phyloP scores from a whole-genome alignment of 805 yeast genomes.

The Yarrowia sp. region DNA sequence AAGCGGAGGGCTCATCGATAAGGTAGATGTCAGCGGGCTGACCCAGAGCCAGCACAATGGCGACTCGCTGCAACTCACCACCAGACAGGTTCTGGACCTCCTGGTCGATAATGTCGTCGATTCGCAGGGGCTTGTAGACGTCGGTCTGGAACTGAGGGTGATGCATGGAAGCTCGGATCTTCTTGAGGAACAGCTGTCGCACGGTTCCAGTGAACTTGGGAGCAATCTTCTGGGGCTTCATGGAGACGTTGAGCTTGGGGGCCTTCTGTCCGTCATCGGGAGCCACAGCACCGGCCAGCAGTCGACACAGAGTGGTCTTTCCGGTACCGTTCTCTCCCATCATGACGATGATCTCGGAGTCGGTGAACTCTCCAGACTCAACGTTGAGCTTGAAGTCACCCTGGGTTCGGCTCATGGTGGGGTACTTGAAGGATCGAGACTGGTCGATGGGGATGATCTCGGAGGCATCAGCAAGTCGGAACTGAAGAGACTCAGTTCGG shows the following conservation, averaged over 20 bases:
- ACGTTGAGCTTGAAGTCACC: constrained; percentile 91
- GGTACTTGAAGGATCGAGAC: constrained; percentile 77
- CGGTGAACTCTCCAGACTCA: constrained; percentile 88
- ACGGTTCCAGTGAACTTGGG: constrained; percentile 99
- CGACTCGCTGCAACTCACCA: constrained; percentile 99
- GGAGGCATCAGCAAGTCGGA: constrained; percentile 83
- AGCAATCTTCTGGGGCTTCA: constrained; percentile 99
- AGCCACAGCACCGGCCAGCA: constrained; percentile 89
- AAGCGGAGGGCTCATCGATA: constrained; percentile 99
- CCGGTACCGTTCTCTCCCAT: constrained; percentile 99
- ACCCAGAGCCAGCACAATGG: constrained; percentile 94
- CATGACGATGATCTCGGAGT: constrained; percentile 96
- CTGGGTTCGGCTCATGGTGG: constrained; percentile 86
- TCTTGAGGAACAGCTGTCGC: constrained; percentile 95
- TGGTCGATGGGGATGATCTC: constrained; percentile 80
- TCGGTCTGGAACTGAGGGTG: constrained; percentile 98
- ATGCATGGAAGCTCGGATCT: constrained; percentile 90
- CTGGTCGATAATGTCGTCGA: constrained; percentile 94
- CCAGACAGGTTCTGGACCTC: constrained; percentile 98
- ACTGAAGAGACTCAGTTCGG: constrained; percentile 94
- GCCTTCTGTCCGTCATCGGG: constrained; percentile 83
- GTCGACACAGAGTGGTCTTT: constrained; percentile 95
- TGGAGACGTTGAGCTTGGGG: constrained; percentile 89
- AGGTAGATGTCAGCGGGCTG: constrained; percentile 92
- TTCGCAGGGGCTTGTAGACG: constrained; percentile 92